Evolutionary conservation across 805 yeast genomes (phyloP).

Genomic region (Tetrapisispora namnaoensis): DNA sequence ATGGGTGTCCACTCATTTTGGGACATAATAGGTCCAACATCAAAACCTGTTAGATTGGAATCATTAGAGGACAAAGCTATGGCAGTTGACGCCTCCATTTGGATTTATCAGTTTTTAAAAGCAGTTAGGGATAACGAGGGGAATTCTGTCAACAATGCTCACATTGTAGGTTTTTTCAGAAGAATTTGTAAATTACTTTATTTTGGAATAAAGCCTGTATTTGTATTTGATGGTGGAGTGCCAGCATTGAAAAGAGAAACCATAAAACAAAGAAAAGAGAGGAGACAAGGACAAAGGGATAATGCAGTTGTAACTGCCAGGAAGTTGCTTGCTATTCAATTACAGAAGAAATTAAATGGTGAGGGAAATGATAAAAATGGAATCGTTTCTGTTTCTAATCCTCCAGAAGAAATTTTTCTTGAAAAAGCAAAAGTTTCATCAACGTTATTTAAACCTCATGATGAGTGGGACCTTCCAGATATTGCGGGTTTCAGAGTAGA

Average conservation of each 20-base stretch:
- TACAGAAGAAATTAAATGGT: conserved; percentile 38
- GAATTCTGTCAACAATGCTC: conserved; percentile 64
- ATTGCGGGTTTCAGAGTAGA: conserved; percentile 46
- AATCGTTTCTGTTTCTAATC: not conserved
- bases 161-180: conserved; percentile 90
- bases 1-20: conserved; percentile 98
- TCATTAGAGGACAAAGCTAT: conserved; percentile 65
- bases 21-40: conserved; percentile 84
- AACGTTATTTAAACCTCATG: conserved; percentile 30
- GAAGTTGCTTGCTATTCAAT: conserved; percentile 65
- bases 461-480: conserved; percentile 80
- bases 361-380: not conserved
- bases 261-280: conserved; percentile 58
- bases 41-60: conserved; percentile 83
- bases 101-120: conserved; percentile 94
- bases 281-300: conserved; percentile 65
- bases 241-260: conserved; percentile 76
- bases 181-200: conserved; percentile 83
- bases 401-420: not conserved
- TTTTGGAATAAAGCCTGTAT: conserved; percentile 80
- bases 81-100: conserved; percentile 96
- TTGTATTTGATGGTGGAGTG: conserved; percentile 94
- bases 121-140: conserved; percentile 89
- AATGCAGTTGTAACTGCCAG: conserved; percentile 69
- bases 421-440: not conserved